Evolutionary conservation across 2,329 filamentous ascomycete genomes (phyloP).

Genomic region (Fusarium udum): DNA sequence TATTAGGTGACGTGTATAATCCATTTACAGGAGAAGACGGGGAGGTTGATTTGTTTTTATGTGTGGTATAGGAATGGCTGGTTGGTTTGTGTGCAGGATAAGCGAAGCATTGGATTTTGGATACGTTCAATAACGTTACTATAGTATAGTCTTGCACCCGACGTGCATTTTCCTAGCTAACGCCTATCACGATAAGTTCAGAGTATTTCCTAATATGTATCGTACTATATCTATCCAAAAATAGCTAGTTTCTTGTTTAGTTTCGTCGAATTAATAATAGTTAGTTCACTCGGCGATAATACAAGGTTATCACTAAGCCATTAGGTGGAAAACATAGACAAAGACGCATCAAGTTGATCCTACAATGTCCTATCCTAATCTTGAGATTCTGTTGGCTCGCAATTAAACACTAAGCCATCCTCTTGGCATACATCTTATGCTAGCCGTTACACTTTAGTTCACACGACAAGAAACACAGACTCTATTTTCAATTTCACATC

Average conservation of each 20-base stretch:
- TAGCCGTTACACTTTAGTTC: background rate
- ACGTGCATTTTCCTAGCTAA: slow-evolving; percentile 36
- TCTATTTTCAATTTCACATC: background rate
- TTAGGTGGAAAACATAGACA: background rate
- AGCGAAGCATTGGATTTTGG: slow-evolving; percentile 32
- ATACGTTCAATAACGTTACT: background rate
- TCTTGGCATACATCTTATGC: background rate
- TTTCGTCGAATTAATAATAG: background rate
- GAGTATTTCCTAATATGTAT: slow-evolving; percentile 11
- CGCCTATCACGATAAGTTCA: slow-evolving; percentile 31
- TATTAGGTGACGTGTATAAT: background rate
- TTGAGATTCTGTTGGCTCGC: background rate
- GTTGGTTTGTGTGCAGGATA: background rate
- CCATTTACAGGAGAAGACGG: background rate
- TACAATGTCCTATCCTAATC: background rate
- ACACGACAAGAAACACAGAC: background rate
- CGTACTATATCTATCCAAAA: background rate
- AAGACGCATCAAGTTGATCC: background rate
- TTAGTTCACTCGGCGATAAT: background rate
- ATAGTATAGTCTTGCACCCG: slow-evolving; percentile 32
- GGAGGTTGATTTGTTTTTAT: background rate
- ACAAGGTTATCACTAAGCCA: background rate
- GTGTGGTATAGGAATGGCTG: background rate
- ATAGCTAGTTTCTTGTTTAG: background rate
- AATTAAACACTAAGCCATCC: background rate